phyloP scores from a whole-genome alignment of 768 basidiomycete species.

The Rhodotorula babjevae region DNA sequence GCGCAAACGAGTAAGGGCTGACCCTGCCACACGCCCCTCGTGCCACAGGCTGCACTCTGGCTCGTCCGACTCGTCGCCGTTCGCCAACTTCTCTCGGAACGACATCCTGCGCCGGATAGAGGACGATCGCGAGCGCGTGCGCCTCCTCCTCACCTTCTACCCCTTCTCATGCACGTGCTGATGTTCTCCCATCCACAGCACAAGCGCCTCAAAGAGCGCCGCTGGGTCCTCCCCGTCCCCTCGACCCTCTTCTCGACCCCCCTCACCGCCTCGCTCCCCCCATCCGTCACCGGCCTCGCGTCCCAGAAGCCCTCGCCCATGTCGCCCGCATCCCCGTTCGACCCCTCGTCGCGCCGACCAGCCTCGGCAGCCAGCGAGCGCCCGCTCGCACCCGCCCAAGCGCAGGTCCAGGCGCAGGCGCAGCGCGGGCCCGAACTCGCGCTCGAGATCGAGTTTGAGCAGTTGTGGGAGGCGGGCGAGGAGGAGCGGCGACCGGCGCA shows the following conservation, averaged over 20 bases:
- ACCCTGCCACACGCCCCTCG: background rate
- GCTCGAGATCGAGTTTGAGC: conserved; percentile 51
- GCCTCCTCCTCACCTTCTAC: conserved; percentile 17
- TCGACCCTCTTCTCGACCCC: conserved; percentile 21
- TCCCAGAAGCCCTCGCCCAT: conserved; percentile 45
- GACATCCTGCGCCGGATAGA: conserved; percentile 52
- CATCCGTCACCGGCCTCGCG: conserved; percentile 19
- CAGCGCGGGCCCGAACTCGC: conserved; percentile 30
- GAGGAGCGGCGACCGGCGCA: conserved; percentile 70
- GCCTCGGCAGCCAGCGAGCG: background rate
- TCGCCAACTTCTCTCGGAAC: conserved; percentile 46
- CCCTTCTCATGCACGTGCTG: fast-evolving
- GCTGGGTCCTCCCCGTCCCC: conserved; percentile 52
- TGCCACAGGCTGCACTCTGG: background rate
- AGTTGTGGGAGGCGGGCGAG: conserved; percentile 54
- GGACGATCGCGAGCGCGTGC: conserved; percentile 51
- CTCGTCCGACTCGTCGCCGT: conserved; percentile 6
- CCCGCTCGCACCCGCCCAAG: background rate
- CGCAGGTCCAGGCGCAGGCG: conserved; percentile 7
- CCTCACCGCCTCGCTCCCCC: background rate
- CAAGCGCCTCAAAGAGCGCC: conserved; percentile 51
- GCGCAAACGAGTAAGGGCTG: background rate
- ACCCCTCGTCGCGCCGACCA: conserved; percentile 6
- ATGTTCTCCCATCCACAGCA: conserved; percentile 44
- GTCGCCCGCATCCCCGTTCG: conserved; percentile 47